These are phyloP conservation scores for Pascua sp. DNA, from an alignment of 1,284 basidiomycete species.

Conservation along the genomic window DNA sequence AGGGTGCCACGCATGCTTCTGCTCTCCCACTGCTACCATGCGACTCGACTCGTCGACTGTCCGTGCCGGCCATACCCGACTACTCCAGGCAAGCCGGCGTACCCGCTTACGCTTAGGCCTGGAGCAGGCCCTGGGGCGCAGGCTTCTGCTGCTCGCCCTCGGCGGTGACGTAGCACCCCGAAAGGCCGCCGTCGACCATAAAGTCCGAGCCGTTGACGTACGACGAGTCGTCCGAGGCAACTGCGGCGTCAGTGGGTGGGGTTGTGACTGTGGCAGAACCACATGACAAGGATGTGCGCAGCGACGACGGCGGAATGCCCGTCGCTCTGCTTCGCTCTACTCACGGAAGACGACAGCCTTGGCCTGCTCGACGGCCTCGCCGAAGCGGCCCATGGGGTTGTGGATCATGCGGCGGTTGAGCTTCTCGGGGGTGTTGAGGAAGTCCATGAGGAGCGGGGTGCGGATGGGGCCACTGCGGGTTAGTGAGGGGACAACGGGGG, in stretches of 20 bases:
- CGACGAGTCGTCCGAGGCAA: constrained; percentile 53
- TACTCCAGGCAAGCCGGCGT: neutral
- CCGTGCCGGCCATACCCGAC: no score
- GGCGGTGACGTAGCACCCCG: constrained; percentile 73
- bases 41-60: no score
- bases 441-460: constrained; percentile 95
- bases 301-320: neutral
- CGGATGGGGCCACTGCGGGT: constrained; percentile 74
- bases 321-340: constrained; percentile 42
- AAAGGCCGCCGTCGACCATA: constrained; percentile 86
- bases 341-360: constrained; percentile 83
- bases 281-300: neutral
- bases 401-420: constrained; percentile 83
- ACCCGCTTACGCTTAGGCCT: constrained; percentile 6
- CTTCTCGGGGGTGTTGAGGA: constrained; percentile 95
- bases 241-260: constrained; percentile 18
- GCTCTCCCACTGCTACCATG: no score
- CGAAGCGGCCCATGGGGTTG: constrained; percentile 94
- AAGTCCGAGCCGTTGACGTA: constrained; percentile 79
- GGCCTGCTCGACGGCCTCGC: constrained; percentile 91
- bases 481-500: constrained; percentile 1
- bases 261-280: neutral
- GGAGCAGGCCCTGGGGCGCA: constrained; percentile 24
- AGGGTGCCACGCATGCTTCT: no score
- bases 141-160: constrained; percentile 29